These are phyloP conservation scores for Aspergillus sp. DNA, from an alignment of 2,329 filamentous ascomycete genomes.

Conservation along the genomic window DNA sequence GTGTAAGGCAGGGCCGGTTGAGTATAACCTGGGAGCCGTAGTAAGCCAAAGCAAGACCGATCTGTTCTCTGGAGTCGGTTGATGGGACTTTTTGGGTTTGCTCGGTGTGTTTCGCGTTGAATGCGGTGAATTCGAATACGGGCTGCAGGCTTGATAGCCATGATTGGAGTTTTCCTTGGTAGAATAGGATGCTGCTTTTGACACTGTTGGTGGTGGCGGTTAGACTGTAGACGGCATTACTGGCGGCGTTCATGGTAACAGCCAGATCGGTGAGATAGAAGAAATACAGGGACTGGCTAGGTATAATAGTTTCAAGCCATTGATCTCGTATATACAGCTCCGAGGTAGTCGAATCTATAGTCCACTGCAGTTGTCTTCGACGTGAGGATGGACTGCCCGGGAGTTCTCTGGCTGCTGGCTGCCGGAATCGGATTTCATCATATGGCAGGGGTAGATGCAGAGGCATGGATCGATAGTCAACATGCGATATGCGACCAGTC, in stretches of 20 bases:
- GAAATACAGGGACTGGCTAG: constrained; percentile 1
- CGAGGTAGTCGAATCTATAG: background rate
- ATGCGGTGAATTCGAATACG: background rate
- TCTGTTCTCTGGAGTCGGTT: background rate
- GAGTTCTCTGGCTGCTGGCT: background rate
- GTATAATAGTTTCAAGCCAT: background rate
- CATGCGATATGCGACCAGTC: constrained; percentile 35
- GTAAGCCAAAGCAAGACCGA: background rate
- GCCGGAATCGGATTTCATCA: background rate
- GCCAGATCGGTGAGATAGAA: background rate
- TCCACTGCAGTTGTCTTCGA: background rate
- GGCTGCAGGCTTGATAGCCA: background rate
- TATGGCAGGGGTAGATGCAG: background rate
- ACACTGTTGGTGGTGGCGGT: background rate
- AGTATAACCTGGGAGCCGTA: background rate
- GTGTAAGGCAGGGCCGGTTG: background rate
- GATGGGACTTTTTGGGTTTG: background rate
- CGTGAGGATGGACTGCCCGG: background rate
- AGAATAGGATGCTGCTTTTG: background rate
- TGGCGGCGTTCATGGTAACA: background rate
- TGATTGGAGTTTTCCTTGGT: background rate
- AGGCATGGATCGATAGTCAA: background rate
- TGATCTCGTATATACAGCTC: background rate
- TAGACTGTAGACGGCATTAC: background rate
- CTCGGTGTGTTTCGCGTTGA: background rate